Evolutionary conservation across 331 rosid genomes (phyloP).

Genomic region (Spiraea crenata): DNA sequence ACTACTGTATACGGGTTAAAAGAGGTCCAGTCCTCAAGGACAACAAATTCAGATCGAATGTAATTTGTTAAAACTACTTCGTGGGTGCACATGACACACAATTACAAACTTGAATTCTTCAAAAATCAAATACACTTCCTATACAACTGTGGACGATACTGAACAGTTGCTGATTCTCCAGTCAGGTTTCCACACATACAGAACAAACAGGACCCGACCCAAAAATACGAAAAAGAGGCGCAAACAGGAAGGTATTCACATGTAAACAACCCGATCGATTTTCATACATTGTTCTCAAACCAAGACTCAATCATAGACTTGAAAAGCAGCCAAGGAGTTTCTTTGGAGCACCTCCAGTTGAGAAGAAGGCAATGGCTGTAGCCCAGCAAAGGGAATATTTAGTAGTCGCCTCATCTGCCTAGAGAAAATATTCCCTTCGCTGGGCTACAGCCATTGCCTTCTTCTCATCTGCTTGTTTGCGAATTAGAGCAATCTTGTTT

Average conservation of each 20-base stretch:
- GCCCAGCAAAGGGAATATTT: too few species aligned
- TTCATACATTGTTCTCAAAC: conserved; percentile 12
- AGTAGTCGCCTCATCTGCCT: conserved; percentile 78
- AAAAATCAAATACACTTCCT: conserved; percentile 14
- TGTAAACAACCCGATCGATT: conserved; percentile 17
- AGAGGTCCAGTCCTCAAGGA: background rate
- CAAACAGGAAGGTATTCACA: conserved; percentile 35
- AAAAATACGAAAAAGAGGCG: background rate
- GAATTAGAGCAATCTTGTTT: conserved; percentile 61
- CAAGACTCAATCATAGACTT: background rate
- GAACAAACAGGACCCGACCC: background rate
- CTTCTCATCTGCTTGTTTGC: conserved; percentile 85
- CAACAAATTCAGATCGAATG: background rate
- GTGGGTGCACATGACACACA: background rate
- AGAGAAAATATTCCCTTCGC: conserved; percentile 63
- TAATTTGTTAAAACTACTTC: background rate
- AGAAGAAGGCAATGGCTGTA: too few species aligned
- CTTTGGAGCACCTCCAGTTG: conserved; percentile 77
- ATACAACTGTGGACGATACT: conserved; percentile 10
- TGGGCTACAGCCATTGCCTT: conserved; percentile 69
- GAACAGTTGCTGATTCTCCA: conserved; percentile 13
- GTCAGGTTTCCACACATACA: conserved; percentile 25
- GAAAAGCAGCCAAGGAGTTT: conserved; percentile 71
- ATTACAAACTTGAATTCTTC: background rate
- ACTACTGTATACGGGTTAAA: background rate